Conservation (phyloP, 768 basidiomycete species). For the Mycena chlorophos region DNA sequence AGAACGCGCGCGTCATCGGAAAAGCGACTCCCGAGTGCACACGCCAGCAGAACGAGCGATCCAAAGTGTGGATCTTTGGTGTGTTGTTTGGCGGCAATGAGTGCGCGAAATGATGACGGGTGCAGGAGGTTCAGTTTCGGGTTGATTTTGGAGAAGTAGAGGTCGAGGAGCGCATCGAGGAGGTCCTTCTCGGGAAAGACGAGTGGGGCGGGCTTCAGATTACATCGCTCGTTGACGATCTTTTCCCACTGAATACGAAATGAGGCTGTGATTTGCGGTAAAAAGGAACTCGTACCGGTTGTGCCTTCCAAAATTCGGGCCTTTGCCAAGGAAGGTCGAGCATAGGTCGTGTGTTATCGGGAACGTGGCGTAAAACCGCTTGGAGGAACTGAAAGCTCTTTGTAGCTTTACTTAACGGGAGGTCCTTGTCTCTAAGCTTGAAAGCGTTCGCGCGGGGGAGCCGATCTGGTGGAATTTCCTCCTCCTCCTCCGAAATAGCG, state of each 20-base stretch:
- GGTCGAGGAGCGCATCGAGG: slow-evolving; percentile 46
- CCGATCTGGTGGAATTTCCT: not conserved
- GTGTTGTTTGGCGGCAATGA: slow-evolving; percentile 47
- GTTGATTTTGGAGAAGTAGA: slow-evolving; percentile 60
- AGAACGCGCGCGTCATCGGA: slow-evolving; percentile 47
- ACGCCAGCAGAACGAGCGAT: slow-evolving; percentile 58
- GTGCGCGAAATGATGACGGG: slow-evolving; percentile 57
- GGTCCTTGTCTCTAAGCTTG: not conserved
- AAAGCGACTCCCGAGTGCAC: slow-evolving; percentile 61
- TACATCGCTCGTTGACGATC: slow-evolving; percentile 25
- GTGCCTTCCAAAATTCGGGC: not conserved
- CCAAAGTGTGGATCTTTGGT: slow-evolving; percentile 51
- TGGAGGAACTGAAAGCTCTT: not conserved
- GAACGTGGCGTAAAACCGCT: not conserved
- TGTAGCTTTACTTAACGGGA: not conserved
- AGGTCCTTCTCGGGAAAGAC: slow-evolving; percentile 52
- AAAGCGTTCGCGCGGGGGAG: too few relatives aligned
- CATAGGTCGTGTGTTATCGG: not conserved
- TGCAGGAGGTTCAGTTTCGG: slow-evolving; percentile 61
- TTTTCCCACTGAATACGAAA: slow-evolving; percentile 35
- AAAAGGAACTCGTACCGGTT: not conserved
- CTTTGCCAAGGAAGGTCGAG: not conserved
- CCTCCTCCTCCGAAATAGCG: not conserved
- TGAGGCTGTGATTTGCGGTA: not conserved
- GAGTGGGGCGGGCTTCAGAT: slow-evolving; percentile 14